Evolutionary conservation across 345 rosid species (phyloP).

Genomic region (Eucalyptus grandis): DNA sequence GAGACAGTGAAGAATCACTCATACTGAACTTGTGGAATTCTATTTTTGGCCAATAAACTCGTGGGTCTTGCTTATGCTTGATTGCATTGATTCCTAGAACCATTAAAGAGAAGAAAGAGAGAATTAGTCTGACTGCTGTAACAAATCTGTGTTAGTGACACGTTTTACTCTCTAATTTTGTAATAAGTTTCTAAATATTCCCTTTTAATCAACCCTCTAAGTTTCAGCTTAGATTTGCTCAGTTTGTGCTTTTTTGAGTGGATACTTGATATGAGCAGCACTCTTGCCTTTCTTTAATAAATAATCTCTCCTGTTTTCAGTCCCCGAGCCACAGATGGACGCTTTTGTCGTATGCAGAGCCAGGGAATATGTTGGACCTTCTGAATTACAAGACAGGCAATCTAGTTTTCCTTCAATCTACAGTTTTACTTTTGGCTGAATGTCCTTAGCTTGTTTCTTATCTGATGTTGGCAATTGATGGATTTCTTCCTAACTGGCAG

Average conservation of each 20-base stretch:
- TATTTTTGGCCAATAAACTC: neutral
- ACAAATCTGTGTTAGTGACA: neutral
- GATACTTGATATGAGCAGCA: neutral
- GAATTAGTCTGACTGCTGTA: neutral
- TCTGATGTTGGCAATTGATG: neutral
- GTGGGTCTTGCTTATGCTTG: neutral
- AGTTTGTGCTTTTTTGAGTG: neutral
- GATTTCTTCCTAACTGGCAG: neutral
- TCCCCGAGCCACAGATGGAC: conserved; percentile 55
- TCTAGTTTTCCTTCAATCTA: neutral
- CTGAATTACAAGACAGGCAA: conserved; percentile 20
- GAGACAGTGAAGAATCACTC: neutral
- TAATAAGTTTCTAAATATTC: neutral
- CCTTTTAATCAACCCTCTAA: neutral
- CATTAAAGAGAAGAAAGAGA: neutral
- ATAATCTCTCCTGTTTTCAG: conserved; percentile 6
- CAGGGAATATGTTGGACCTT: conserved; percentile 38
- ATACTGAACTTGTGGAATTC: neutral
- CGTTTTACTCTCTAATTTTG: neutral
- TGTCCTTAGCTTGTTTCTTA: neutral
- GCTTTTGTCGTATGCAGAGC: conserved; percentile 66
- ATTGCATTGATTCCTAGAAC: neutral
- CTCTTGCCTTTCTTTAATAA: neutral
- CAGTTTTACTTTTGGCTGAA: neutral
- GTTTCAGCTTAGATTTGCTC: neutral